Percentiles rank a stretch among this genome's conserved stretches.
phyloP scores from a whole-genome alignment of 2,329 filamentous ascomycete species.

The Cladosporium phlei region DNA sequence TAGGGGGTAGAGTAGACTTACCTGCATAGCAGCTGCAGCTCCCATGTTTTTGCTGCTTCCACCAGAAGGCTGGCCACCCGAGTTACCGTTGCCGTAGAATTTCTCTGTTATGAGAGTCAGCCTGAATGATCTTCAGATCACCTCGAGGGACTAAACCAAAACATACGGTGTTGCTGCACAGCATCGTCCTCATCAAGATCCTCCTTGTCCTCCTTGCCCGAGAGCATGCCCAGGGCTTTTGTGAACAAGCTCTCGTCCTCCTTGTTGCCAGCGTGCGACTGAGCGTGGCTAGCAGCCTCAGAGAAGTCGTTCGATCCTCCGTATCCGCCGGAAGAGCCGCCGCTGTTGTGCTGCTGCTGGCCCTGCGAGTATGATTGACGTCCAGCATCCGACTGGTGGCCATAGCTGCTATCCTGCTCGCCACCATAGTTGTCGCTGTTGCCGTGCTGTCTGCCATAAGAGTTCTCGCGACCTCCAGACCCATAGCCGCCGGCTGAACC shows the following conservation, averaged over 20 bases:
- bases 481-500: conserved; percentile 7
- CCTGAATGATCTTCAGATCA: too few species aligned
- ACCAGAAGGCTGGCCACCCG: conserved; percentile 42
- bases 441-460: conserved; percentile 19
- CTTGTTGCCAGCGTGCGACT: conserved; percentile 47
- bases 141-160: too few species aligned
- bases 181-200: conserved; percentile 62
- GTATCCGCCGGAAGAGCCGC: conserved; percentile 38
- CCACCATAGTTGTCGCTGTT: conserved; percentile 22
- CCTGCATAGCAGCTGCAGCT: conserved; percentile 73
- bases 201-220: conserved; percentile 50
- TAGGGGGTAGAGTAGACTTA: too few species aligned
- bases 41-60: conserved; percentile 51
- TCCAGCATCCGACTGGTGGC: conserved; percentile 29
- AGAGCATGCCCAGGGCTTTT: conserved; percentile 51
- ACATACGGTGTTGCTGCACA: conserved; percentile 68
- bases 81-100: conserved; percentile 52
- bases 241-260: conserved; percentile 53
- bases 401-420: conserved; percentile 21
- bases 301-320: conserved; percentile 48
- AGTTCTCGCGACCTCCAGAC: conserved; percentile 16
- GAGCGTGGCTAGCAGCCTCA: conserved; percentile 52
- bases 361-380: conserved; percentile 27
- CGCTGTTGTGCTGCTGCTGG: conserved; percentile 37
- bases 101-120: too few species aligned